These are phyloP conservation scores for Gloeopeniophorella convolvens DNA, from an alignment of 768 basidiomycete genomes.

Conservation along the genomic window DNA sequence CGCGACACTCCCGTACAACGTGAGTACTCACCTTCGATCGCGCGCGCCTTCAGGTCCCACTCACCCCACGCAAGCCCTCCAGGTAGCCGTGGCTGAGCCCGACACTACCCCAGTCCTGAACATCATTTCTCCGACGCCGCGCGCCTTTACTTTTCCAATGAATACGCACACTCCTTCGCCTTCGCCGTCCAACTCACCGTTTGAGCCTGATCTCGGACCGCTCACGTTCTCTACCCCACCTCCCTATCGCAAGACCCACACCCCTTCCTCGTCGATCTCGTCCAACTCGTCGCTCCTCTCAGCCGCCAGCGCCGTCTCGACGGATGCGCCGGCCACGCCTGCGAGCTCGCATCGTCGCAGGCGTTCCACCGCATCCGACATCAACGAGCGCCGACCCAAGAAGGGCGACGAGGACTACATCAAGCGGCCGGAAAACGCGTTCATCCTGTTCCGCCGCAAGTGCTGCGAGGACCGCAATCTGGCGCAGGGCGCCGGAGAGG, in stretches of 20 bases:
- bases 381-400: conserved; percentile 36
- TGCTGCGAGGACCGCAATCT: conserved; percentile 68
- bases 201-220: conserved; percentile 59
- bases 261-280: conserved; percentile 38
- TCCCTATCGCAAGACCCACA: conserved; percentile 30
- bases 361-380: conserved; percentile 31
- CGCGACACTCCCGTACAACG: conserved; percentile 60
- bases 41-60: background rate
- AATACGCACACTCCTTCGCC: conserved; percentile 41
- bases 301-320: conserved; percentile 23
- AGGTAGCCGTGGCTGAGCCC: conserved; percentile 61
- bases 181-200: conserved; percentile 62
- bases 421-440: conserved; percentile 79
- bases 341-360: conserved; percentile 27
- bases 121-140: conserved; percentile 62
- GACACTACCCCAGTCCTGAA: conserved; percentile 45
- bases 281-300: conserved; percentile 33
- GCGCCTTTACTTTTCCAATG: conserved; percentile 58
- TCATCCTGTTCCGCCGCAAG: conserved; percentile 77
- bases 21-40: conserved; percentile 24
- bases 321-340: conserved; percentile 23
- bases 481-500: conserved; percentile 38
- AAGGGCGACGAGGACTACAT: conserved; percentile 79
- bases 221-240: conserved; percentile 40
- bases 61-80: conserved; percentile 46